Conservation (phyloP, 2,329 filamentous ascomycete genomes). For the Aspergillus pseudotamarii region DNA sequence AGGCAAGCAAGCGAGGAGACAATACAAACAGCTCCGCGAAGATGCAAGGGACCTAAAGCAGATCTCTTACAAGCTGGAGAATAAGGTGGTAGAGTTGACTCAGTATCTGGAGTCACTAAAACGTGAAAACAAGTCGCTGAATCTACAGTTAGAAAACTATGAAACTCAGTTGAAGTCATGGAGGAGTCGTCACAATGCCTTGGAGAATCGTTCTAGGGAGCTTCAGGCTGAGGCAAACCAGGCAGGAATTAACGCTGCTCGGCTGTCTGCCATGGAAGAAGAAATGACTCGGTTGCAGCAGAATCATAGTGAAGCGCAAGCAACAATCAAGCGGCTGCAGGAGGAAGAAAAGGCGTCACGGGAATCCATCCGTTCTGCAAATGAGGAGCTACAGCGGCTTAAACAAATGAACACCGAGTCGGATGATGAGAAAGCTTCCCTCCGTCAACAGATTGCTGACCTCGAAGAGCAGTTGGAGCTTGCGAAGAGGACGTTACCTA, state of each 20-base stretch:
- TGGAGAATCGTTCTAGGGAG: slow-evolving; percentile 89
- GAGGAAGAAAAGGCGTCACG: slow-evolving; percentile 87
- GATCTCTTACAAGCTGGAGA: slow-evolving; percentile 98
- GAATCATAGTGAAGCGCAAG: slow-evolving; percentile 85
- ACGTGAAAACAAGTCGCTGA: slow-evolving; percentile 87
- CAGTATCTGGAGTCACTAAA: slow-evolving; percentile 91
- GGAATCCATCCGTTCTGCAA: slow-evolving; percentile 78
- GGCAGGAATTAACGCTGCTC: slow-evolving; percentile 90
- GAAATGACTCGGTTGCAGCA: slow-evolving; percentile 91
- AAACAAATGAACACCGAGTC: slow-evolving; percentile 73
- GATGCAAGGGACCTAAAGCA: slow-evolving; percentile 98
- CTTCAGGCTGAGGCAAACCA: slow-evolving; percentile 96
- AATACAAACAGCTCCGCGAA: slow-evolving; percentile 89
- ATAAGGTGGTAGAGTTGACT: slow-evolving; percentile 98
- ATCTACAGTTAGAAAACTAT: slow-evolving; percentile 90
- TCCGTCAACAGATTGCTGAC: slow-evolving; percentile 85
- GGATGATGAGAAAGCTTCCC: slow-evolving; percentile 80
- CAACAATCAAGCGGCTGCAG: slow-evolving; percentile 90
- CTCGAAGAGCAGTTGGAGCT: slow-evolving; percentile 90
- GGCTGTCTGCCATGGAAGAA: slow-evolving; percentile 86
- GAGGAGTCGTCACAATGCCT: slow-evolving; percentile 86
- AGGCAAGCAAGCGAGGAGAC: slow-evolving; percentile 75
- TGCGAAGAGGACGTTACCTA: slow-evolving; percentile 75
- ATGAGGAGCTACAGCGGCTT: slow-evolving; percentile 76
- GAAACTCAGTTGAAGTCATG: slow-evolving; percentile 94